Percentiles rank a stretch among this genome's conserved stretches.
Conservation (phyloP, 2,329 filamentous ascomycete species). For the Aureobasidium sp. region DNA sequence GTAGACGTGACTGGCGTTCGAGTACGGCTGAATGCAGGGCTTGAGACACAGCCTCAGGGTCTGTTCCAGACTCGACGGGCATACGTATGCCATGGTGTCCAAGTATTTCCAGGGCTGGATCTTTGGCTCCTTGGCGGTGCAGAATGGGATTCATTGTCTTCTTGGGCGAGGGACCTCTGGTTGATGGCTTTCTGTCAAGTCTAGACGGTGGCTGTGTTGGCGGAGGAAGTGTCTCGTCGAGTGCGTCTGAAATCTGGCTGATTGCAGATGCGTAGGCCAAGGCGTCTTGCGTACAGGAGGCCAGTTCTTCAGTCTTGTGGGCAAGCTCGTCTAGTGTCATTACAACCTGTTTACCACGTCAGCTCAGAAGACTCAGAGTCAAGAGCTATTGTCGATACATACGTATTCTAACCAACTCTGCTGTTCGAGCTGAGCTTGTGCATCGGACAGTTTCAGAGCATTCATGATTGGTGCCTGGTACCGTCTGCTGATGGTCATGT, state of each 20-base stretch:
- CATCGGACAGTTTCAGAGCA: constrained; percentile 30
- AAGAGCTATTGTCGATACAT: constrained; percentile 23
- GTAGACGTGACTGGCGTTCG: constrained; percentile 31
- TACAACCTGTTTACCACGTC: background rate
- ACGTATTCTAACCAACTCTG: constrained; percentile 40
- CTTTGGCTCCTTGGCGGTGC: constrained; percentile 16
- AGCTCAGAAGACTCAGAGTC: background rate
- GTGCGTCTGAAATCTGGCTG: constrained; percentile 20
- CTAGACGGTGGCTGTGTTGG: constrained; percentile 16
- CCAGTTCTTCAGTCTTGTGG: constrained; percentile 25
- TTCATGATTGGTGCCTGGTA: constrained; percentile 55
- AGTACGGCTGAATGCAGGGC: constrained; percentile 24
- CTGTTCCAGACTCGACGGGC: background rate
- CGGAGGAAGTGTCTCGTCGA: constrained; percentile 18
- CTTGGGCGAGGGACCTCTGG: background rate
- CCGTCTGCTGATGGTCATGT: constrained; percentile 65
- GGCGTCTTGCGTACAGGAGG: constrained; percentile 24
- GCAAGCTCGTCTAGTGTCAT: constrained; percentile 35
- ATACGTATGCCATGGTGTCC: constrained; percentile 25
- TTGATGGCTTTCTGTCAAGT: constrained; percentile 27
- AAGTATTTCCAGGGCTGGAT: constrained; percentile 26
- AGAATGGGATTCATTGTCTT: background rate
- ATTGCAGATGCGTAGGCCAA: constrained; percentile 24
- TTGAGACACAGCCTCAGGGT: background rate
- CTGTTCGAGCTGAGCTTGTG: constrained; percentile 30